A percentile compares a stretch with the other conserved stretches of the same genome.
Evolutionary conservation across 768 basidiomycete genomes (phyloP).

Genomic region (Wakefieldia striispora): DNA sequence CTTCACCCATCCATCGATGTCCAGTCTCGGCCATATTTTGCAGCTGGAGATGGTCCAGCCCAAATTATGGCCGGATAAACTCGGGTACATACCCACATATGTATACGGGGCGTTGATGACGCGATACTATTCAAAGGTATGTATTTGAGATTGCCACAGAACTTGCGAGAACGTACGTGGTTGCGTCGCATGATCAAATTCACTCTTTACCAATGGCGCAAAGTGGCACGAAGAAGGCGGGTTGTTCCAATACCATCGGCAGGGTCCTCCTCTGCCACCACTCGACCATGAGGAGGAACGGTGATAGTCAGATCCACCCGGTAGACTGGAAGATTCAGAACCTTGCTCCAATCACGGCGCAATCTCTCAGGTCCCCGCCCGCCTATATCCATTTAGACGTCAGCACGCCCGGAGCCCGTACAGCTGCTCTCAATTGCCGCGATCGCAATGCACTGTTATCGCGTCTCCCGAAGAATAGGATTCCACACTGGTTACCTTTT

Average conservation of each 20-base stretch:
- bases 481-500: background rate
- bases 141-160: background rate
- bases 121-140: background rate
- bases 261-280: conserved; percentile 1
- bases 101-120: background rate
- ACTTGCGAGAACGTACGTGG: background rate
- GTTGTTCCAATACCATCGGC: background rate
- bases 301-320: background rate
- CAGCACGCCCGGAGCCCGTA: background rate
- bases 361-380: background rate
- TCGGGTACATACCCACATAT: background rate
- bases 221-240: background rate
- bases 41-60: background rate
- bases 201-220: conserved; percentile 8
- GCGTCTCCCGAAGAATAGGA: background rate
- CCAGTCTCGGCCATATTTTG: background rate
- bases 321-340: background rate
- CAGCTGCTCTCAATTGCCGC: background rate
- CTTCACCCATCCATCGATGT: background rate
- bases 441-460: background rate
- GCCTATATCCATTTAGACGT: background rate
- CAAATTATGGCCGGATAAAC: background rate
- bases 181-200: conserved; percentile 1
- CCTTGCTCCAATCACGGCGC: background rate
- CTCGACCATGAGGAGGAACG: background rate